Conservation (phyloP, 192 early-diverging fungal genomes). For the Chytriomyces sp. region DNA sequence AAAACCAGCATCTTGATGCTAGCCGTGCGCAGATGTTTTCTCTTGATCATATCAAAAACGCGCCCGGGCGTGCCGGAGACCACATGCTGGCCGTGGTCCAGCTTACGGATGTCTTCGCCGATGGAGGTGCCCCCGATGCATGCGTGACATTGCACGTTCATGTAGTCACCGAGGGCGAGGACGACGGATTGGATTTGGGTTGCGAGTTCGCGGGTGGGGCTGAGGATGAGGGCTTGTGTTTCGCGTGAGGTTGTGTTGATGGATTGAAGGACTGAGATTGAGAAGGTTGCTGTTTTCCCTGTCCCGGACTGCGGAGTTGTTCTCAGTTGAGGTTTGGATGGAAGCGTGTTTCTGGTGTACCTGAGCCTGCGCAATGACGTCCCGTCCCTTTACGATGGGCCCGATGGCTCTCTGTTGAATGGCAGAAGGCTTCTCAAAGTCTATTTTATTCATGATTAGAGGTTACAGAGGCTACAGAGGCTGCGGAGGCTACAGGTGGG, state of each 20-base stretch:
- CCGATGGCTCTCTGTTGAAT: slow-evolving; percentile 97
- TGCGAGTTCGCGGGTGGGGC: slow-evolving; percentile 95
- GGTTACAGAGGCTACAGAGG: too few relatives aligned
- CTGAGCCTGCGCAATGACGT: slow-evolving; percentile 99
- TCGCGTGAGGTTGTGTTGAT: slow-evolving; percentile 88
- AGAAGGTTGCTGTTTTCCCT: slow-evolving; percentile 97
- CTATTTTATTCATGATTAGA: too few relatives aligned
- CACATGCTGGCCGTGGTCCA: slow-evolving; percentile 92
- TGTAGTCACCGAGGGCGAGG: slow-evolving; percentile 89
- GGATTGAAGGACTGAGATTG: slow-evolving; percentile 89
- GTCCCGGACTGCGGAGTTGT: slow-evolving; percentile 91
- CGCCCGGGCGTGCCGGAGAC: slow-evolving; percentile 89
- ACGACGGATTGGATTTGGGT: slow-evolving; percentile 93
- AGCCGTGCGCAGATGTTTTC: slow-evolving; percentile 75
- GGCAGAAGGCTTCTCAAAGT: slow-evolving; percentile 87
- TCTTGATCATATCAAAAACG: slow-evolving; percentile 96
- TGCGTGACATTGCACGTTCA: slow-evolving; percentile 94
- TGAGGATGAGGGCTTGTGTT: slow-evolving; percentile 90
- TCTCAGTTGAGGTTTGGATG: background rate
- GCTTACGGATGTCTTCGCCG: slow-evolving; percentile 88
- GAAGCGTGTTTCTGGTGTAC: slow-evolving; percentile 55
- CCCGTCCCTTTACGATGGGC: slow-evolving; percentile 90
- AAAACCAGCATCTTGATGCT: slow-evolving; percentile 95
- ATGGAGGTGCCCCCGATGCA: slow-evolving; percentile 93
- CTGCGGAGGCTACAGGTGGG: background rate